These are phyloP conservation scores for Cyclanthera cordifolia DNA, from an alignment of 306 rosid genomes.

Conservation along the genomic window DNA sequence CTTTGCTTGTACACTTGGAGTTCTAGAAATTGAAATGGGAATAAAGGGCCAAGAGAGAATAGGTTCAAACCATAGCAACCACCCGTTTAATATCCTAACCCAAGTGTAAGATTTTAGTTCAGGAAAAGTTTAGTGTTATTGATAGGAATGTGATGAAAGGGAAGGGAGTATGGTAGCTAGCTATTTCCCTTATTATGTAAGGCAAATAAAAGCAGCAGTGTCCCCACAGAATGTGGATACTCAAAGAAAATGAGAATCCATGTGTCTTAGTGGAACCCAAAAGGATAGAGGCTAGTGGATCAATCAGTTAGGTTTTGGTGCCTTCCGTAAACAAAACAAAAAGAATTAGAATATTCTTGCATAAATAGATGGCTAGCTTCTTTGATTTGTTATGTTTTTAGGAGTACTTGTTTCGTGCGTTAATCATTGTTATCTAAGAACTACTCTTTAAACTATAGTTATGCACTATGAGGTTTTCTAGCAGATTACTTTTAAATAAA, in stretches of 20 bases:
- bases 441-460: no score
- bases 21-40: neutral
- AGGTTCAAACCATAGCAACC: no score
- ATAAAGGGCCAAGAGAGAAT: no score
- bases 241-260: neutral
- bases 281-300: neutral
- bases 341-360: neutral
- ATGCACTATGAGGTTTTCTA: no score
- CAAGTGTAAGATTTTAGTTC: neutral
- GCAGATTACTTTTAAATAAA: no score
- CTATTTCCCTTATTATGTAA: neutral
- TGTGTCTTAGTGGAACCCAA: neutral
- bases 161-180: neutral
- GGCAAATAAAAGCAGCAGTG: constrained; percentile 9
- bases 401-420: no score
- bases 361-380: no score
- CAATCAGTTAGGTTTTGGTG: neutral
- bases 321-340: constrained; percentile 10
- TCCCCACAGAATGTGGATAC: constrained; percentile 1
- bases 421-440: no score
- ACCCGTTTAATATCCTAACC: no score
- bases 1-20: neutral
- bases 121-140: neutral
- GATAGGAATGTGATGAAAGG: neutral
- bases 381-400: no score